These are phyloP conservation scores for Mycothermus thermophilus DNA, from an alignment of 495 filamentous ascomycete species.

Conservation along the genomic window DNA sequence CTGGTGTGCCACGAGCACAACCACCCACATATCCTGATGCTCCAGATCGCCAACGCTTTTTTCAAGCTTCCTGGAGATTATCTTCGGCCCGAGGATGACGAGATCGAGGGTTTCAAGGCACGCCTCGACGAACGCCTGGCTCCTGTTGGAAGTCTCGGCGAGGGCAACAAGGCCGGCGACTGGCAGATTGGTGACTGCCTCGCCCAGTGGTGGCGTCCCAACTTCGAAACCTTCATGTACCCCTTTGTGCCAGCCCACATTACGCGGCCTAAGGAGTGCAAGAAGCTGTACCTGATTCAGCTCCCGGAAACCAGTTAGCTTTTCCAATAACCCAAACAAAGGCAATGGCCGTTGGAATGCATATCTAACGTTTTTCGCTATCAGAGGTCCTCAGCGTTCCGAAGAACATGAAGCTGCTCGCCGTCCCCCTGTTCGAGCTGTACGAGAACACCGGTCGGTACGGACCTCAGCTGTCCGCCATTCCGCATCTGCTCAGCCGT, in stretches of 20 bases:
- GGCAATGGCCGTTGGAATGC: neutral
- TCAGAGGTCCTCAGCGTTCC: constrained; percentile 91
- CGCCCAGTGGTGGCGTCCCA: constrained; percentile 96
- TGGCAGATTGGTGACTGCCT: constrained; percentile 92
- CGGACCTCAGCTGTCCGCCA: constrained; percentile 88
- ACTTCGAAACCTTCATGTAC: constrained; percentile 99
- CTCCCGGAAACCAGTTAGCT: constrained; percentile 76
- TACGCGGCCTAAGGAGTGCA: constrained; percentile 94
- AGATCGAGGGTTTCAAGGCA: constrained; percentile 83
- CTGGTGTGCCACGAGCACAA: constrained; percentile 98
- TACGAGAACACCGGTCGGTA: constrained; percentile 95
- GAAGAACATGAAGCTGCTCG: constrained; percentile 98
- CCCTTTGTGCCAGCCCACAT: constrained; percentile 92
- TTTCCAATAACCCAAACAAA: too few relatives aligned
- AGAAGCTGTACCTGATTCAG: constrained; percentile 96
- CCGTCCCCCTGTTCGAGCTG: constrained; percentile 90
- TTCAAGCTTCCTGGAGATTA: constrained; percentile 98
- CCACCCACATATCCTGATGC: constrained; percentile 93
- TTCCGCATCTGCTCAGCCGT: constrained; percentile 81
- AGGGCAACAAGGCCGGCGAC: constrained; percentile 74
- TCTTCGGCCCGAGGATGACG: constrained; percentile 75
- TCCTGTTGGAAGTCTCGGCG: constrained; percentile 75
- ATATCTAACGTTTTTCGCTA: constrained; percentile 9
- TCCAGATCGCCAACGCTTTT: constrained; percentile 98
- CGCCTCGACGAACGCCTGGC: constrained; percentile 86